Evolutionary conservation across 345 rosid genomes (phyloP).

Genomic region (Rhizophora mangle): DNA sequence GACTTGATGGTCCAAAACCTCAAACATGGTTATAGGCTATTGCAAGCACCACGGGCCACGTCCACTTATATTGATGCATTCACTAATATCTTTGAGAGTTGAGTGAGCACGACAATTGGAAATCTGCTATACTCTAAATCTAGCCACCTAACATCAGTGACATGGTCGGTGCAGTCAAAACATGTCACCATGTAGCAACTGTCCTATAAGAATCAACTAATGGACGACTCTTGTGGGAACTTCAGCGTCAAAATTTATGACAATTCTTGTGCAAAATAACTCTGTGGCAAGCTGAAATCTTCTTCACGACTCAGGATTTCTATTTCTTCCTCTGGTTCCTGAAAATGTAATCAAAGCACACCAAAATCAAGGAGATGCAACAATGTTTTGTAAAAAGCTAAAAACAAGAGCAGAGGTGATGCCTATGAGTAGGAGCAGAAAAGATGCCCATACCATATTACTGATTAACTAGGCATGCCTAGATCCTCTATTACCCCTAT

Average conservation of each 20-base stretch:
- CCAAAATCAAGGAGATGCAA: no score
- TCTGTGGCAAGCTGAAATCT: conserved; percentile 82
- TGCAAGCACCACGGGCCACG: not conserved
- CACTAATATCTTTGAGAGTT: not conserved
- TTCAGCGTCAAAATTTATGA: conserved; percentile 16
- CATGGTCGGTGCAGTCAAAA: no score
- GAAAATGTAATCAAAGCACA: conserved; percentile 7
- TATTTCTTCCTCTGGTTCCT: conserved; percentile 87
- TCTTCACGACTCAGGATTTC: conserved; percentile 82
- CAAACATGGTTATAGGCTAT: not conserved
- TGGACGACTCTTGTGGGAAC: not conserved
- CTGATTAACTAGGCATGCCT: no score
- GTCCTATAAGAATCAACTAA: not conserved
- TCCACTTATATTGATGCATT: conserved; percentile 7
- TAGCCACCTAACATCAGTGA: conserved; percentile 1
- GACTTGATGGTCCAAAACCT: no score
- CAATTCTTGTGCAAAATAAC: conserved; percentile 80
- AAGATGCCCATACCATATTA: no score
- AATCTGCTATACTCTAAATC: conserved; percentile 7
- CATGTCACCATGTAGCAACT: not conserved
- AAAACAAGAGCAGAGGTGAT: no score
- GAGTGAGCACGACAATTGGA: not conserved
- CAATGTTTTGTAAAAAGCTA: no score
- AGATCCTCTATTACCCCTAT: no score
- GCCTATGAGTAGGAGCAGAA: no score